phyloP scores from a whole-genome alignment of 2,329 filamentous ascomycete species.

The Blastomyces parvus region DNA sequence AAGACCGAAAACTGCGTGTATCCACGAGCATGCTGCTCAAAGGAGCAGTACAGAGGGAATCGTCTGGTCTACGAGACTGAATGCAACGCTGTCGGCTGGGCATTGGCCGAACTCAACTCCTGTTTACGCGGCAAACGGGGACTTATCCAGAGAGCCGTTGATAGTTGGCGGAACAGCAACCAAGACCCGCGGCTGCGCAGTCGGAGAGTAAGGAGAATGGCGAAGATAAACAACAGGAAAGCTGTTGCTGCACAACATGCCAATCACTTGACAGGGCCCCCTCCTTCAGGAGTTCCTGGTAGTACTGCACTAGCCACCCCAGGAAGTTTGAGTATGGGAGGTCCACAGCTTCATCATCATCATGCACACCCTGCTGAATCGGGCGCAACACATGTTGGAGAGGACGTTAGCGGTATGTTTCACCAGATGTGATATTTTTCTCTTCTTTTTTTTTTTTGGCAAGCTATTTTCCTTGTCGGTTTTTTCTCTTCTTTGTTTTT shows the following conservation, averaged over 20 bases:
- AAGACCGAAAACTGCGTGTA: conserved; percentile 99
- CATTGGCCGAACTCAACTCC: conserved; percentile 83
- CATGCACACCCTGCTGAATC: conserved; percentile 59
- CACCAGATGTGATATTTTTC: conserved; percentile 65
- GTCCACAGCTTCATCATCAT: conserved; percentile 62
- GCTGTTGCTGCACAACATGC: conserved; percentile 52
- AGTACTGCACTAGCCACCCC: conserved; percentile 25
- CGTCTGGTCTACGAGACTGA: conserved; percentile 94
- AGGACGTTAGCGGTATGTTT: conserved; percentile 96
- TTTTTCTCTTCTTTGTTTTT: conserved; percentile 27
- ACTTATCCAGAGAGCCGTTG: conserved; percentile 90
- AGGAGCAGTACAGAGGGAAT: conserved; percentile 95
- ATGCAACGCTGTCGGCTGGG: conserved; percentile 99
- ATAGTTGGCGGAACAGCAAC: conserved; percentile 99
- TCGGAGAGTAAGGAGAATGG: conserved; percentile 84
- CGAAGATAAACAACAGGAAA: conserved; percentile 87
- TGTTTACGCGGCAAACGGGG: conserved; percentile 86
- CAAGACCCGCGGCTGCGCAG: conserved; percentile 87
- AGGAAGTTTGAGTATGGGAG: conserved; percentile 60
- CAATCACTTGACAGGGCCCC: conserved; percentile 59
- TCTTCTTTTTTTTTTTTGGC: conserved; percentile 13
- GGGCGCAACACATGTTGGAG: conserved; percentile 49
- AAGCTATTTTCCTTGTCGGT: conserved; percentile 15
- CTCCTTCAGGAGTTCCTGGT: conserved; percentile 52
- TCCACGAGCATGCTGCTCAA: conserved; percentile 84